Base-by-base conservation (phyloP, 495 filamentous ascomycete species). In the Penicillium malachiteum region DNA sequence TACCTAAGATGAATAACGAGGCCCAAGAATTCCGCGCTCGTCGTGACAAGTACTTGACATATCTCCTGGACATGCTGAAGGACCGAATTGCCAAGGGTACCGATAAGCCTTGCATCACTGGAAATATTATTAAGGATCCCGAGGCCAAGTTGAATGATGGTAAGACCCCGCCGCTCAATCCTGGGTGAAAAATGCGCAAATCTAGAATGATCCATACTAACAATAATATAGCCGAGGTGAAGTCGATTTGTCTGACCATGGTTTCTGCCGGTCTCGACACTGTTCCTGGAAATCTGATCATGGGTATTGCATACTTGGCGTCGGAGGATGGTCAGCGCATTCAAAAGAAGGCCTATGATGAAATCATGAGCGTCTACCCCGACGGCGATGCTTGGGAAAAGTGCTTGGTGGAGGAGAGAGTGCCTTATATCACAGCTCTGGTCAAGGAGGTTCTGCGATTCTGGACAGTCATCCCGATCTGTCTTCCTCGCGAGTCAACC, bases 381-480 rank as follows among this genome's bases (percentile, higher is more conserved):
- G 67, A 86, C 46, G 79, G 79, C 39, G 79, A 87, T 54, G 84
- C 85, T 7, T 88, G 86, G 81, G 79, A 83, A 48, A 75, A 74
- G 38, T 89, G 84, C 51, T 72, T 88, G 12, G 63, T 81, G 5
- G 86, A 88, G 62, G 86, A 88, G 55, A 89, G 88, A 56, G 79
- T 89, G 1, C 82, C 83, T 14, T 90, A 90, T 60, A 72, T 90
- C 37, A 85, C 84, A 0, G 86, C 87, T 0, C 61, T 90, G 37
- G 83, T 86, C 48, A 87, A 87, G 59, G 87, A 90, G 64, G 81
- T 80, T 30, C 77, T 89, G 11, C 79, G 87, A 52, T 90, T 81
- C 73, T 90, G 82, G 80, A 86, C 82, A 3, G 86, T 90, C n/a
- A 84, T 89, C 58, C 85, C 87, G 3, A 85, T 89, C 58, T 87